phyloP scores from a whole-genome alignment of 768 basidiomycete genomes.

The Lepiota venenata region DNA sequence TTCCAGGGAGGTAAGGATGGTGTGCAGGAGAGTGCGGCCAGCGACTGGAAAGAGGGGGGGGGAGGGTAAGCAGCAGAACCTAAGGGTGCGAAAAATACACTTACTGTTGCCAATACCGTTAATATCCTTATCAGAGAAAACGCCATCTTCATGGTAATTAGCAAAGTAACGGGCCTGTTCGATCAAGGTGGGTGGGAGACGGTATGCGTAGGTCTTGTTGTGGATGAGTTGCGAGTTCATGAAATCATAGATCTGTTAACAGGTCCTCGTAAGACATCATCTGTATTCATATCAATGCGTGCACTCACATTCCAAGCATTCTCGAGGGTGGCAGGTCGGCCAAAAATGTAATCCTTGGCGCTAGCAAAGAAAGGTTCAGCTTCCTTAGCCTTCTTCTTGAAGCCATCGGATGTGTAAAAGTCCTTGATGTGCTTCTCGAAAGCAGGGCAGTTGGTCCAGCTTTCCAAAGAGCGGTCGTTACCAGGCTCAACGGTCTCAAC shows the following conservation, averaged over 20 bases:
- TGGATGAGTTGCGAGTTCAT: slow-evolving; percentile 73
- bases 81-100: slow-evolving; percentile 22
- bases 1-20: slow-evolving; percentile 67
- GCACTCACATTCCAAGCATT: slow-evolving; percentile 74
- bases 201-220: slow-evolving; percentile 79
- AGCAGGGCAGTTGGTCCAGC: slow-evolving; percentile 62
- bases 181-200: slow-evolving; percentile 74
- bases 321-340: slow-evolving; percentile 60
- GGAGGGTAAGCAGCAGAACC: background rate
- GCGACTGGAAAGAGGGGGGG: slow-evolving; percentile 60
- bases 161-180: slow-evolving; percentile 75
- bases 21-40: slow-evolving; percentile 73
- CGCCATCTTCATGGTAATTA: slow-evolving; percentile 73
- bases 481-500: slow-evolving; percentile 86
- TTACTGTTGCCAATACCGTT: slow-evolving; percentile 75
- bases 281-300: background rate
- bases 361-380: slow-evolving; percentile 65
- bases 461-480: slow-evolving; percentile 81
- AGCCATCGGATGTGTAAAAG: slow-evolving; percentile 60
- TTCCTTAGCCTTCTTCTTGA: slow-evolving; percentile 56
- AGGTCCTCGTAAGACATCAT: slow-evolving; percentile 10
- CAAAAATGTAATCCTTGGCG: slow-evolving; percentile 69
- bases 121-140: slow-evolving; percentile 65
- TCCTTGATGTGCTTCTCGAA: slow-evolving; percentile 62
- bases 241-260: slow-evolving; percentile 66